phyloP scores from a whole-genome alignment of 306 rosid genomes.

The Vicia faba region DNA sequence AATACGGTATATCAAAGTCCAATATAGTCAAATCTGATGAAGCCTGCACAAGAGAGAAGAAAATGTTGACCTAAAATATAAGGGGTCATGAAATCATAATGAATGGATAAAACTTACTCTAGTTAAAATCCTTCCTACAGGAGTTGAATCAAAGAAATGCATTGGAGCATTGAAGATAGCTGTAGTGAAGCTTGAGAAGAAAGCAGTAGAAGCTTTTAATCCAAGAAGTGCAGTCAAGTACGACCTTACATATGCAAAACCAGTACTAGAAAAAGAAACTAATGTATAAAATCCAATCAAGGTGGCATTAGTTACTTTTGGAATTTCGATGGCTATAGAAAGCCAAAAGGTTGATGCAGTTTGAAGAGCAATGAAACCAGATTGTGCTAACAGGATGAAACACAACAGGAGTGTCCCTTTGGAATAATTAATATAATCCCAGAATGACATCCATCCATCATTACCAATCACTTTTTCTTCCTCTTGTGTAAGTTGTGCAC shows the following conservation, averaged over 20 bases:
- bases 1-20: conserved; percentile 3
- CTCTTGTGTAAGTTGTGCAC: not conserved
- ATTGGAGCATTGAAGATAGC: not conserved
- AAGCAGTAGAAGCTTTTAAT: conserved; percentile 70
- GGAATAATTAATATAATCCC: not conserved
- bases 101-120: conserved; percentile 50
- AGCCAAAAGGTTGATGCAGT: conserved; percentile 60
- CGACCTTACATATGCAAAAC: conserved; percentile 53
- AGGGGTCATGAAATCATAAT: conserved; percentile 3
- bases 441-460: not conserved
- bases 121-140: conserved; percentile 52
- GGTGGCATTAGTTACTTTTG: not conserved
- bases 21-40: not conserved
- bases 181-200: conserved; percentile 26
- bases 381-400: conserved; percentile 34
- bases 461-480: not conserved
- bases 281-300: not conserved
- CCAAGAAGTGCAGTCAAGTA: conserved; percentile 51
- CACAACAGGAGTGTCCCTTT: conserved; percentile 22
- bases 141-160: conserved; percentile 3
- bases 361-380: conserved; percentile 53
- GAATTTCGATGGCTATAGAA: conserved; percentile 1
- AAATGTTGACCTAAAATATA: not conserved
- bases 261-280: conserved; percentile 38
- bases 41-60: conserved; percentile 49